Conservation (phyloP, 108 stramenopile species). For the Nitzschia sp. region DNA sequence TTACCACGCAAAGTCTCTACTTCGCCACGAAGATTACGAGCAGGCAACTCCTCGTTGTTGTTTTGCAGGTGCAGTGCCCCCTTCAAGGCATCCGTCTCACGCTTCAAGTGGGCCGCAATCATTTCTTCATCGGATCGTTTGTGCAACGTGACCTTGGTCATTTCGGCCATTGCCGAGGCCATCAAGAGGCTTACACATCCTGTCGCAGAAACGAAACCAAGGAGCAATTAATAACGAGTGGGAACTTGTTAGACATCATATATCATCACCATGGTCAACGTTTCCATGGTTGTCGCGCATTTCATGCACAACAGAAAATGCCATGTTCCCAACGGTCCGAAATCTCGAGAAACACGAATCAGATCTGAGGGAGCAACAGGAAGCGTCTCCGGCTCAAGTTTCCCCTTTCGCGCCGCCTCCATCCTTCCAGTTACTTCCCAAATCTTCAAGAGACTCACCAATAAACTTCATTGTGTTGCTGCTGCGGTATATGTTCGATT, state of each 20-base stretch:
- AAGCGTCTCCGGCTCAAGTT: too few relatives aligned
- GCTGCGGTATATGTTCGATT: too few relatives aligned
- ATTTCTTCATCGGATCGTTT: constrained; percentile 74
- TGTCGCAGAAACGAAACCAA: too few relatives aligned
- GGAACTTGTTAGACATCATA: not conserved
- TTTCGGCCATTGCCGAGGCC: constrained; percentile 24
- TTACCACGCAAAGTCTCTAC: constrained; percentile 20
- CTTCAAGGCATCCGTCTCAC: constrained; percentile 65
- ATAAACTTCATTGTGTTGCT: too few relatives aligned
- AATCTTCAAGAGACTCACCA: too few relatives aligned
- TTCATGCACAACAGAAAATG: too few relatives aligned
- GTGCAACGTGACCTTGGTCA: constrained; percentile 32
- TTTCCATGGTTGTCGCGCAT: too few relatives aligned
- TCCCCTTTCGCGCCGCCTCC: too few relatives aligned
- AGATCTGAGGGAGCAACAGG: too few relatives aligned
- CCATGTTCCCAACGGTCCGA: not conserved
- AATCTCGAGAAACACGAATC: not conserved
- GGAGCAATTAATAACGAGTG: not conserved
- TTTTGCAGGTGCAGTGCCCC: not conserved
- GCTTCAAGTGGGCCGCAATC: constrained; percentile 61
- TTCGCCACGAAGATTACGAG: constrained; percentile 26
- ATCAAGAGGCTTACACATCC: constrained; percentile 30
- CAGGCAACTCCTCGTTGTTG: constrained; percentile 14
- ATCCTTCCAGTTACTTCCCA: too few relatives aligned
- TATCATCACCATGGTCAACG: too few relatives aligned